Evolutionary conservation across 2,329 filamentous ascomycete species (phyloP).

Genomic region (Simplicillium aogashimaense): DNA sequence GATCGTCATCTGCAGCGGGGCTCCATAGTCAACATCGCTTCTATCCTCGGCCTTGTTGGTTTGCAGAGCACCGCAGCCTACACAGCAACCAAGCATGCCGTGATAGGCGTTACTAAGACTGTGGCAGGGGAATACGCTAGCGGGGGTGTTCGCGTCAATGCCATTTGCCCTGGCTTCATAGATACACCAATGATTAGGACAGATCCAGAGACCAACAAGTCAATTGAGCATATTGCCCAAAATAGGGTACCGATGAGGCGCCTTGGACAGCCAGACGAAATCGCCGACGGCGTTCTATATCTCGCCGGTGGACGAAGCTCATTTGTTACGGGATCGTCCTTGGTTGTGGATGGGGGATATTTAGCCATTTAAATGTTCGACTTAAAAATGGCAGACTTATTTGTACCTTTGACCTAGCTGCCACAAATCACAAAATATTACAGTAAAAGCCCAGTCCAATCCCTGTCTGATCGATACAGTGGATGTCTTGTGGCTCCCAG

Average conservation of each 20-base stretch:
- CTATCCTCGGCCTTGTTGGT: constrained; percentile 39
- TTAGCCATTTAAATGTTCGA: constrained; percentile 33
- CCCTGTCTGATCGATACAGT: too few relatives aligned
- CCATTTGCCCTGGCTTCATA: constrained; percentile 30
- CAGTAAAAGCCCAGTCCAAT: too few relatives aligned
- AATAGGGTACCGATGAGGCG: constrained; percentile 38
- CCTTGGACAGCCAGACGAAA: constrained; percentile 38
- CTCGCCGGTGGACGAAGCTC: constrained; percentile 36
- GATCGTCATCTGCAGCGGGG: constrained; percentile 33
- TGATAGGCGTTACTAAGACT: constrained; percentile 45
- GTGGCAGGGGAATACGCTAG: constrained; percentile 43
- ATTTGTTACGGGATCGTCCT: constrained; percentile 40
- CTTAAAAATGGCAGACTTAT: too few relatives aligned
- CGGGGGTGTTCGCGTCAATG: constrained; percentile 26
- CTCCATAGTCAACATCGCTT: constrained; percentile 41
- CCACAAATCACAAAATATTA: too few relatives aligned
- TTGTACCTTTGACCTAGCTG: too few relatives aligned
- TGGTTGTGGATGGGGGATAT: constrained; percentile 44
- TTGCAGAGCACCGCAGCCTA: constrained; percentile 42
- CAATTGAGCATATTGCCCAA: constrained; percentile 26
- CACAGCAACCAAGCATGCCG: constrained; percentile 46
- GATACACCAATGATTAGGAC: constrained; percentile 35
- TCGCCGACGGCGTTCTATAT: constrained; percentile 39
- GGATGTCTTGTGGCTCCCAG: too few relatives aligned
- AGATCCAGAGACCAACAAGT: constrained; percentile 24